phyloP scores from a whole-genome alignment of 257 asterid genomes.

The Petunia secreta region DNA sequence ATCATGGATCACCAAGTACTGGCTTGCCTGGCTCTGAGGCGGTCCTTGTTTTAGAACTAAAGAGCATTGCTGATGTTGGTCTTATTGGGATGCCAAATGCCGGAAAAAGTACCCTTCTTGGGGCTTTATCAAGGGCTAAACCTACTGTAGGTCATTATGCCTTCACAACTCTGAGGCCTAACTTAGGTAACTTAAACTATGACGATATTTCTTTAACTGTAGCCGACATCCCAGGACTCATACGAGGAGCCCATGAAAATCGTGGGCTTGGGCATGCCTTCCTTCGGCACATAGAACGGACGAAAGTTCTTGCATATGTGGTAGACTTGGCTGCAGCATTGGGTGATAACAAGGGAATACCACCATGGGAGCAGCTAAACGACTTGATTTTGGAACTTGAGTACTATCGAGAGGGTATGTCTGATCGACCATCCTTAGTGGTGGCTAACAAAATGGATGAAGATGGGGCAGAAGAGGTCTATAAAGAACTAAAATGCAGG shows the following conservation, averaged over 20 bases:
- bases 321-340: constrained; percentile 69
- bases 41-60: constrained; percentile 74
- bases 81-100: constrained; percentile 97
- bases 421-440: constrained; percentile 66
- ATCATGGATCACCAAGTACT: constrained; percentile 26
- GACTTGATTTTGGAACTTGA: constrained; percentile 80
- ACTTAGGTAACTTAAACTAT: constrained; percentile 70
- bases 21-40: constrained; percentile 78
- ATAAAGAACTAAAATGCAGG: constrained; percentile 64
- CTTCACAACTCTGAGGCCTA: constrained; percentile 93
- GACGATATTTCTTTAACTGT: constrained; percentile 79
- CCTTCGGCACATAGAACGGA: constrained; percentile 85
- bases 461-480: constrained; percentile 73
- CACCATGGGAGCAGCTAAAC: constrained; percentile 84
- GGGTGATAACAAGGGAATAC: constrained; percentile 71
- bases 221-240: constrained; percentile 92
- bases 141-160: constrained; percentile 89
- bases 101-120: constrained; percentile 95
- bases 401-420: constrained; percentile 67
- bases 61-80: constrained; percentile 94
- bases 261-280: constrained; percentile 96
- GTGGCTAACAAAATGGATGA: constrained; percentile 92
- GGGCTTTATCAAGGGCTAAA: constrained; percentile 84
- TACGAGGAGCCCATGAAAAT: constrained; percentile 86
- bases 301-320: constrained; percentile 83